Evolutionary conservation across 2,329 filamentous ascomycete genomes (phyloP).

Genomic region (Fusarium concolor): DNA sequence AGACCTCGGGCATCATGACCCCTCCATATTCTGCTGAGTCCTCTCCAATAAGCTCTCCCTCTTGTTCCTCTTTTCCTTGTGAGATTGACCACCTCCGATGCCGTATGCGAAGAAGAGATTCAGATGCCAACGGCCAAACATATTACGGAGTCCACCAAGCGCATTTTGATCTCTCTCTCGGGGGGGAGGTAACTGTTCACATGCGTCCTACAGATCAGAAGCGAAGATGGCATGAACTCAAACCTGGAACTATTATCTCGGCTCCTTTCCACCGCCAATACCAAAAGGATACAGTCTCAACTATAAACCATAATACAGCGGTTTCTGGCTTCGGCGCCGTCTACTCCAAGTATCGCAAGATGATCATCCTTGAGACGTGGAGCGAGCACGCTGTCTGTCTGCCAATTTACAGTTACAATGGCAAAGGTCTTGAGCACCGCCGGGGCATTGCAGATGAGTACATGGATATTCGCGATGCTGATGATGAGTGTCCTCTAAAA

Average conservation of each 20-base stretch:
- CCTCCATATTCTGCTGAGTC: neutral
- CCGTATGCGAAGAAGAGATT: slow-evolving; percentile 1
- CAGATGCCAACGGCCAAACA: neutral
- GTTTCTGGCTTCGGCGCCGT: slow-evolving; percentile 28
- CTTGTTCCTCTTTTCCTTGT: neutral
- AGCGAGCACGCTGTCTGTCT: slow-evolving; percentile 33
- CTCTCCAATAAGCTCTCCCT: neutral
- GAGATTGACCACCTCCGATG: neutral
- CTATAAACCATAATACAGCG: slow-evolving; percentile 10
- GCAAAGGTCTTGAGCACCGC: slow-evolving; percentile 27
- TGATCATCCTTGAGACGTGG: slow-evolving; percentile 38
- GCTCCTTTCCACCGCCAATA: slow-evolving; percentile 32
- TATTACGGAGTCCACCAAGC: slow-evolving; percentile 24
- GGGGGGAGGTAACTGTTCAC: slow-evolving; percentile 5
- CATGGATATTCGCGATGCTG: slow-evolving; percentile 33
- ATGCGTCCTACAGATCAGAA: slow-evolving; percentile 23
- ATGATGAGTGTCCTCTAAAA: neutral
- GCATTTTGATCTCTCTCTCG: slow-evolving; percentile 12
- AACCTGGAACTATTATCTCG: slow-evolving; percentile 35
- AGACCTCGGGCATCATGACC: neutral
- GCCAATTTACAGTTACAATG: slow-evolving; percentile 38
- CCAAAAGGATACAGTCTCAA: slow-evolving; percentile 2
- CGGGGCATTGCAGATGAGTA: slow-evolving; percentile 27
- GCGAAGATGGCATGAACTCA: neutral
- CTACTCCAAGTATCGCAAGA: slow-evolving; percentile 44